Evolutionary conservation across 306 rosid species (phyloP).

Genomic region (Fagus sylvatica): DNA sequence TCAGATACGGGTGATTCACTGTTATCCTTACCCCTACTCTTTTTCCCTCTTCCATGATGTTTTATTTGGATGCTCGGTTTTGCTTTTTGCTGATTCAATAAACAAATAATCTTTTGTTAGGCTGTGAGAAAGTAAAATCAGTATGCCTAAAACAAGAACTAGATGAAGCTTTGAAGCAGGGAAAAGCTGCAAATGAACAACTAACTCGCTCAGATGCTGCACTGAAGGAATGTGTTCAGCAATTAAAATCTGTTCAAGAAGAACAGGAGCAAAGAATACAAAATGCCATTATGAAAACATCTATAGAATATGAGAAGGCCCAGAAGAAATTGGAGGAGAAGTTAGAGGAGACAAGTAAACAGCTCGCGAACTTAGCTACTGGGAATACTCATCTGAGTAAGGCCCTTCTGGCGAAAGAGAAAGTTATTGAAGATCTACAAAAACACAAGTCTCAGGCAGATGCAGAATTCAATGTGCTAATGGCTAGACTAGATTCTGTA

Average conservation of each 20-base stretch:
- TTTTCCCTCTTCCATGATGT: constrained; percentile 4
- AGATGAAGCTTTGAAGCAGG: constrained; percentile 33
- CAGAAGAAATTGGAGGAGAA: constrained; percentile 53
- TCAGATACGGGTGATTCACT: constrained; percentile 41
- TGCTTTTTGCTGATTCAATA: constrained; percentile 5
- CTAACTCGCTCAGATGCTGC: constrained; percentile 36
- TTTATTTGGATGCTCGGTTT: constrained; percentile 10
- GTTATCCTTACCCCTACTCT: constrained; percentile 12
- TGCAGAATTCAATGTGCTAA: constrained; percentile 58
- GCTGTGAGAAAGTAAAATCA: constrained; percentile 25
- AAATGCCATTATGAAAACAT: constrained; percentile 35
- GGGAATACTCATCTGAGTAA: constrained; percentile 52
- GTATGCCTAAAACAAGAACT: constrained; percentile 26
- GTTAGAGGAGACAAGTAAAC: constrained; percentile 42
- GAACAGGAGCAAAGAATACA: constrained; percentile 43
- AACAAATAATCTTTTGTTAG: constrained; percentile 20
- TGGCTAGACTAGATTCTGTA: constrained; percentile 65
- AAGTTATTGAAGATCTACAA: constrained; percentile 42
- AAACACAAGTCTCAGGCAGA: constrained; percentile 51
- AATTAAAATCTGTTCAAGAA: constrained; percentile 32
- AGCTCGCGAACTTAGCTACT: constrained; percentile 42
- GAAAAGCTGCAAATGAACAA: constrained; percentile 33
- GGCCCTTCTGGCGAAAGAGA: constrained; percentile 57
- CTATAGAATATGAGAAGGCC: constrained; percentile 49
- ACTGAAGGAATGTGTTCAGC: constrained; percentile 35